phyloP scores from a whole-genome alignment of 2,329 filamentous ascomycete genomes.

The Alternaria sp. region DNA sequence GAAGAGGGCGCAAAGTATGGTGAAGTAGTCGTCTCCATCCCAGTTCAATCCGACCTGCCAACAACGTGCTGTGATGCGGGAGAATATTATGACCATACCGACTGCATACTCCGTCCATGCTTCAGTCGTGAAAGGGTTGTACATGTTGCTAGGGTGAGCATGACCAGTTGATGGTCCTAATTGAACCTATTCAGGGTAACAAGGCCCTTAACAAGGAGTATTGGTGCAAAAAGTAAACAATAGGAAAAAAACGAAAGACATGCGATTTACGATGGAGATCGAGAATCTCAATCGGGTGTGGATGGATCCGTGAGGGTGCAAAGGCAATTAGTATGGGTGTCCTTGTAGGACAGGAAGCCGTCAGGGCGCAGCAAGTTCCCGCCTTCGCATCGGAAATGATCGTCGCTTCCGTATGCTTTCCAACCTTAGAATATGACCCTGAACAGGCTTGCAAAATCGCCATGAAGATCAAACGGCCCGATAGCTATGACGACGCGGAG shows the following conservation, averaged over 20 bases:
- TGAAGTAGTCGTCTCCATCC: constrained; percentile 24
- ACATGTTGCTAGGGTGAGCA: constrained; percentile 1
- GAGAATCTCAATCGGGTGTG: neutral
- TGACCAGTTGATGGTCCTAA: neutral
- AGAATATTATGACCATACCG: constrained; percentile 15
- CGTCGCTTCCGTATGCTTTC: neutral
- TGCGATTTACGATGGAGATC: neutral
- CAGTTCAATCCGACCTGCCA: constrained; percentile 12
- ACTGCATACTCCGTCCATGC: constrained; percentile 22
- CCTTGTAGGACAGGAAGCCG: neutral
- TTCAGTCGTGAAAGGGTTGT: constrained; percentile 15
- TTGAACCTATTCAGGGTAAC: neutral
- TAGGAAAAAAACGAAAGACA: neutral
- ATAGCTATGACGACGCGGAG: neutral
- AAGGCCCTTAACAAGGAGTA: neutral
- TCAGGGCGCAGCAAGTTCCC: neutral
- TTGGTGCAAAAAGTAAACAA: neutral
- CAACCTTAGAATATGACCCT: neutral
- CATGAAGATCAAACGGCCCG: neutral
- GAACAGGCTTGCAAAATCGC: neutral
- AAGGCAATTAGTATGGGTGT: constrained; percentile 2
- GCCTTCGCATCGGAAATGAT: neutral
- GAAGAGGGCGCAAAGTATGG: constrained; percentile 13
- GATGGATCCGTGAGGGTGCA: neutral
- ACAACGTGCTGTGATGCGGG: constrained; percentile 15